Conservation (phyloP, 441 rosid species). For the Pelargonium cotyledonis region DNA sequence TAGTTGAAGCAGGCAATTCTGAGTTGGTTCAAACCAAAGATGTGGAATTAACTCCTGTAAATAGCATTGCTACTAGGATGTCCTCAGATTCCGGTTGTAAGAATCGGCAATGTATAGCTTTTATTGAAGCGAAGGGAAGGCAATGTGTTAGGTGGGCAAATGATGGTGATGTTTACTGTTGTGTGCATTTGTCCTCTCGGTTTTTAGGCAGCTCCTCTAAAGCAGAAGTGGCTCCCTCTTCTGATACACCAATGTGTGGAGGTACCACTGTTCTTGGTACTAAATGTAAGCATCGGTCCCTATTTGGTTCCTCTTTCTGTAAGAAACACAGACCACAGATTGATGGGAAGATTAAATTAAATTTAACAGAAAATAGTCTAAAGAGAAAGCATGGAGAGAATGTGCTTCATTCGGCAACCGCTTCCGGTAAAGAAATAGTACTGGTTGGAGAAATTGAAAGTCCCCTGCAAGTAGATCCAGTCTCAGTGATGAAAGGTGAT, state of each 20-base stretch:
- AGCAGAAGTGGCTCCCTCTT: slow-evolving; percentile 45
- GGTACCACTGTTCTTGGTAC: slow-evolving; percentile 98
- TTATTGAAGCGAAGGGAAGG: slow-evolving; percentile 89
- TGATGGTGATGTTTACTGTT: slow-evolving; percentile 92
- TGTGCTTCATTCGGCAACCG: slow-evolving; percentile 33
- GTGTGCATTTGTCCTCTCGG: slow-evolving; percentile 97
- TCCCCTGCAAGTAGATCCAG: slow-evolving; percentile 44
- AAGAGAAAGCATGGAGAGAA: slow-evolving; percentile 56
- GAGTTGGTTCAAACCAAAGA: slow-evolving; percentile 31
- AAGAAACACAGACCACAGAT: slow-evolving; percentile 81
- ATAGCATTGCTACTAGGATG: slow-evolving; percentile 35
- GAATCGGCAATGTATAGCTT: slow-evolving; percentile 81
- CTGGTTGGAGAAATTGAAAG: slow-evolving; percentile 41
- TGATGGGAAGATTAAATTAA: slow-evolving; percentile 26
- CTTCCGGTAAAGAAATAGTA: slow-evolving; percentile 45
- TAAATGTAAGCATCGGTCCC: slow-evolving; percentile 88
- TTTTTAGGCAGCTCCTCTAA: slow-evolving; percentile 53
- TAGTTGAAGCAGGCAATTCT: slow-evolving; percentile 51
- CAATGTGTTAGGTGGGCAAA: slow-evolving; percentile 98
- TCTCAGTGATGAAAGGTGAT: slow-evolving; percentile 35
- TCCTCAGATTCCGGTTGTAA: slow-evolving; percentile 50
- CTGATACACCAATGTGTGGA: slow-evolving; percentile 69
- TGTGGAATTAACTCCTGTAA: slow-evolving; percentile 38
- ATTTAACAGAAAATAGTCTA: slow-evolving; percentile 32
- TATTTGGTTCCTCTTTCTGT: slow-evolving; percentile 74